Base-by-base conservation (phyloP, 139 green algal species). In the Diplosphaera chodatii region DNA sequence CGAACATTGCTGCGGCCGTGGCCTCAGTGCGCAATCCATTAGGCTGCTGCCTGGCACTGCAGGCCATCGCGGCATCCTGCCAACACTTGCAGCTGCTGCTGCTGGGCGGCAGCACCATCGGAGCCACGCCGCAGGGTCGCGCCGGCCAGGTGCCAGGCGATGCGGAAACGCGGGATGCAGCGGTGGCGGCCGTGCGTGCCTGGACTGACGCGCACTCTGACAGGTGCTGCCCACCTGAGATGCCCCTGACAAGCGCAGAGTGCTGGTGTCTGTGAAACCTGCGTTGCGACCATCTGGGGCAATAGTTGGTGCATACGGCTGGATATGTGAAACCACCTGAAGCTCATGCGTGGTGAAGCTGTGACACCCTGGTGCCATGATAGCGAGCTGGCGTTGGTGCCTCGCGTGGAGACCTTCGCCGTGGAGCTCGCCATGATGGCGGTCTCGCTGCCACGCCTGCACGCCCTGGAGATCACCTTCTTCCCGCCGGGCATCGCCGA, bases 401-500 rank as follows among this genome's bases (percentile, higher is more conserved):
- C 48, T 41, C 28, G 63, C 21, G 55, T 75, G 16, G 69, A 68
- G 40, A 48, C 32, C 0, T 5, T 69, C 4, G 63, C 56, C 6
- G 68, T 40, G 25, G 68, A 77, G 64, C 59, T 86, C 33, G 64
- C 59, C 21, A 41, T 68, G 13, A 21, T 77, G 6, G 75, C 66
- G 16, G 70, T 65, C 0, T 48, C 70, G 29, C 68, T 92, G 81
- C 81, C 81, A 0, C 22, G 32, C 1, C 81, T 93, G 64, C 63
- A 64, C 25, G 76, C 81, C 30, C 55, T 93, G 40, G 88, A 93
- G 69, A 73, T 93, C 1, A 88, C 81, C 0, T 91, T 92, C 80
- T 81, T 88, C 21, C 75, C 78, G 16, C 73, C 74, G 8, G 21
- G 56, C 73, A 22, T 67, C 40, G 21, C 30, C 56, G 34, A 67